Percentiles rank a stretch among this genome's conserved stretches.
These are phyloP conservation scores for Chiua virens DNA, from an alignment of 768 basidiomycete genomes.

Conservation along the genomic window DNA sequence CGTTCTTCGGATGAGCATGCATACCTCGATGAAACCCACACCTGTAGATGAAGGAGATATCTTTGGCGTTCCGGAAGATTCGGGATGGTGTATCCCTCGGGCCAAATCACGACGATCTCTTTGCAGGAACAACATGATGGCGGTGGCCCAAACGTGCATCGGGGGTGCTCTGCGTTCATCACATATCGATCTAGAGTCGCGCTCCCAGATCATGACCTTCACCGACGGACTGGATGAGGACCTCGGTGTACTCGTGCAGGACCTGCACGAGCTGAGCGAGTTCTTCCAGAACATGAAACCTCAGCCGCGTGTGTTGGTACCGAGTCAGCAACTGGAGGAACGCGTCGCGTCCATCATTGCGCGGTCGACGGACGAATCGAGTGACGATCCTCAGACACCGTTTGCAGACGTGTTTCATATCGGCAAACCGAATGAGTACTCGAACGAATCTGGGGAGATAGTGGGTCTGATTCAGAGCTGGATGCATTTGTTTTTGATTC, in stretches of 20 bases:
- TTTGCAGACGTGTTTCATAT: conserved; percentile 77
- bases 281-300: conserved; percentile 60
- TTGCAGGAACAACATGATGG: conserved; percentile 77
- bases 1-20: conserved; percentile 92
- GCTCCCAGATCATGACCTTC: conserved; percentile 35
- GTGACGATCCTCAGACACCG: conserved; percentile 72
- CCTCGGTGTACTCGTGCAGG: conserved; percentile 75
- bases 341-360: conserved; percentile 81
- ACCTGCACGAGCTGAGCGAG: conserved; percentile 71
- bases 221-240: conserved; percentile 52
- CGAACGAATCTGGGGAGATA: conserved; percentile 52
- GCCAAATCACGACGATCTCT: conserved; percentile 56
- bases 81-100: conserved; percentile 85
- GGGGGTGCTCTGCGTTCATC: conserved; percentile 62
- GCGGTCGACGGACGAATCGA: conserved; percentile 59
- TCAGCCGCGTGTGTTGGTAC: conserved; percentile 39
- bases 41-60: conserved; percentile 63
- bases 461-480: conserved; percentile 34
- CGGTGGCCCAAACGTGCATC: conserved; percentile 84
- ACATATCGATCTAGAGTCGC: conserved; percentile 71
- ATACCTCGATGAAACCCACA: conserved; percentile 45
- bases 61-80: conserved; percentile 79
- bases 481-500: conserved; percentile 69
- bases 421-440: conserved; percentile 32
- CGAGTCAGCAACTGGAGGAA: conserved; percentile 67